Conservation (phyloP, 371 early-diverging fungal genomes). For the Actinomortierella ambigua region DNA sequence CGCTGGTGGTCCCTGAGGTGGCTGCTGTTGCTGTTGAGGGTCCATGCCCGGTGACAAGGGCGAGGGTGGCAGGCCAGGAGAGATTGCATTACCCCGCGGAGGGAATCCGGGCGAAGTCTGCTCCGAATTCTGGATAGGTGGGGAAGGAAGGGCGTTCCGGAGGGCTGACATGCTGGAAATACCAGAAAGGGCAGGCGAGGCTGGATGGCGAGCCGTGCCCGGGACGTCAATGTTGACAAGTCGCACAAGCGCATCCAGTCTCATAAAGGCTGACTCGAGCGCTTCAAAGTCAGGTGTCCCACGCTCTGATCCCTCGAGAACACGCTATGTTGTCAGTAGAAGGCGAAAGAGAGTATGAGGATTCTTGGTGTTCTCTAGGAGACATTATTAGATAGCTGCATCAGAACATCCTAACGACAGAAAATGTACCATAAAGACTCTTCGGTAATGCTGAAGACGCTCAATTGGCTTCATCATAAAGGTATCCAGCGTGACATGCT, state of each 20-base stretch:
- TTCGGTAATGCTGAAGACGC: conserved; percentile 42
- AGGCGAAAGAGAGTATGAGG: conserved; percentile 2
- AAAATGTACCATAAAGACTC: conserved; percentile 42
- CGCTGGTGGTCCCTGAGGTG: conserved; percentile 14
- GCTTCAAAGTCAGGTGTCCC: conserved; percentile 42
- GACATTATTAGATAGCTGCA: not conserved
- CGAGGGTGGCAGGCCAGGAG: conserved; percentile 43
- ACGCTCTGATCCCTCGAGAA: conserved; percentile 44
- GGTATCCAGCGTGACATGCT: conserved; percentile 41
- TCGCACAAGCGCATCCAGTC: conserved; percentile 40
- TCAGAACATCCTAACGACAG: not conserved
- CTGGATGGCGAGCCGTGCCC: conserved; percentile 46
- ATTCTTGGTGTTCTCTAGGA: not conserved
- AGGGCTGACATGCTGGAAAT: conserved; percentile 42
- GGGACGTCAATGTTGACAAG: conserved; percentile 45
- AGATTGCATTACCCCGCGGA: conserved; percentile 20
- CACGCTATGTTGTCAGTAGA: conserved; percentile 16
- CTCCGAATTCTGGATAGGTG: conserved; percentile 28
- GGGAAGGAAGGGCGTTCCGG: conserved; percentile 33
- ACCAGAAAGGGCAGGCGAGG: conserved; percentile 40
- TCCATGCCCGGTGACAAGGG: conserved; percentile 33
- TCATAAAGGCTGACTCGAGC: conserved; percentile 44
- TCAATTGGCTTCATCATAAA: conserved; percentile 46
- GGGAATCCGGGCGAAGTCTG: conserved; percentile 40
- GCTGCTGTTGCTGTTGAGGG: conserved; percentile 29